Conservation (phyloP, 1,284 basidiomycete genomes). For the Boletus calvinii region DNA sequence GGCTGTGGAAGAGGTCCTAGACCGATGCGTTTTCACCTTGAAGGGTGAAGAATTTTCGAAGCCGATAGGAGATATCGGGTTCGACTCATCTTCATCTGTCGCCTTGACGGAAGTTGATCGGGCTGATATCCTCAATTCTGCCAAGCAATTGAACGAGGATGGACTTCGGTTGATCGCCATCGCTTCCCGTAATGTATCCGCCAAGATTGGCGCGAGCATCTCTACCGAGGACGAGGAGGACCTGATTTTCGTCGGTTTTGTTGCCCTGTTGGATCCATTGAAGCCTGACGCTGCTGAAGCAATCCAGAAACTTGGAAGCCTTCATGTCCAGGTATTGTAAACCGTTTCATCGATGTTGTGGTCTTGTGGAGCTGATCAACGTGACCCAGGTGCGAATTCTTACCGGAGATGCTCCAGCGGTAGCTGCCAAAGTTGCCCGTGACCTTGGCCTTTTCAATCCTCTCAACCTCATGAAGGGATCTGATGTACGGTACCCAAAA, state of each 20-base stretch:
- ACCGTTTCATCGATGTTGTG: neutral
- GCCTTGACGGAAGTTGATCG: constrained; percentile 23
- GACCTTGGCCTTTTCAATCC: constrained; percentile 32
- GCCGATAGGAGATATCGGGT: constrained; percentile 10
- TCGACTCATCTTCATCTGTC: constrained; percentile 20
- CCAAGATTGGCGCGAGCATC: constrained; percentile 20
- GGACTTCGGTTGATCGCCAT: constrained; percentile 33
- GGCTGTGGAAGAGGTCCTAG: constrained; percentile 33
- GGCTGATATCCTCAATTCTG: constrained; percentile 26
- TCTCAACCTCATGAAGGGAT: constrained; percentile 17
- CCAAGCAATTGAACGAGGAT: constrained; percentile 31
- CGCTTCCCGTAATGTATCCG: constrained; percentile 24
- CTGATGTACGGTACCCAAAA: constrained; percentile 11
- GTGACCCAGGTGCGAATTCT: constrained; percentile 31
- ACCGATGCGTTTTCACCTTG: constrained; percentile 30
- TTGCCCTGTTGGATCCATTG: constrained; percentile 31
- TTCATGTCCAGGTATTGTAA: constrained; percentile 31
- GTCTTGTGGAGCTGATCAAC: constrained; percentile 4
- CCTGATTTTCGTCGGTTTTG: constrained; percentile 30
- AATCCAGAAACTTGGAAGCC: constrained; percentile 28
- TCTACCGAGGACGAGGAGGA: constrained; percentile 31
- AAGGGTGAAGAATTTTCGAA: constrained; percentile 19
- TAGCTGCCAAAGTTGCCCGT: constrained; percentile 35
- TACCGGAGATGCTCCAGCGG: constrained; percentile 32
- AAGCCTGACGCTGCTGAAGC: constrained; percentile 34